Percentiles rank a stretch among this genome's conserved stretches.
These are phyloP conservation scores for Inonotus hispidus DNA, from an alignment of 1,284 basidiomycete species.

Conservation along the genomic window DNA sequence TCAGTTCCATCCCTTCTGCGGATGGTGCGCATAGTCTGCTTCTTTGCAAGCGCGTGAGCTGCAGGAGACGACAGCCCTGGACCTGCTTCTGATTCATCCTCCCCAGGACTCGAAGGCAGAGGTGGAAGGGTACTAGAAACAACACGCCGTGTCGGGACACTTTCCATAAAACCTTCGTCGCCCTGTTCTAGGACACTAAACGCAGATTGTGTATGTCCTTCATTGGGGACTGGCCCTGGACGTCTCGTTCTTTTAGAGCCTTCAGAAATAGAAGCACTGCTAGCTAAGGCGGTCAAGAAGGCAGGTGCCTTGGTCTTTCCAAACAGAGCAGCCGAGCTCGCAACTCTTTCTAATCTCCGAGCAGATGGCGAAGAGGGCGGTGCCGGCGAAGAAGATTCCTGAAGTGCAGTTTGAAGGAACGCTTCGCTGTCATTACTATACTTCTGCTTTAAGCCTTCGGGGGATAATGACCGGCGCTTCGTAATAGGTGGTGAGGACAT, in stretches of 20 bases:
- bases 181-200: slow-evolving; percentile 22
- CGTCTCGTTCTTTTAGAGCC: slow-evolving; percentile 54
- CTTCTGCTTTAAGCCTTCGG: slow-evolving; percentile 38
- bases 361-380: slow-evolving; percentile 50
- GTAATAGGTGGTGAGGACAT: slow-evolving; percentile 46
- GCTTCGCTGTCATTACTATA: slow-evolving; percentile 24
- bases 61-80: slow-evolving; percentile 63
- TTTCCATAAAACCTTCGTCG: slow-evolving; percentile 24
- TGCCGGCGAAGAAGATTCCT: slow-evolving; percentile 51
- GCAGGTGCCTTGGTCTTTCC: slow-evolving; percentile 45
- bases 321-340: slow-evolving; percentile 35
- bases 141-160: slow-evolving; percentile 56
- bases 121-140: slow-evolving; percentile 66
- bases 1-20: slow-evolving; percentile 74
- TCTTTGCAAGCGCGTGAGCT: slow-evolving; percentile 68
- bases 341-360: slow-evolving; percentile 57
- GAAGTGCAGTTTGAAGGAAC: slow-evolving; percentile 11
- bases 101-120: slow-evolving; percentile 38
- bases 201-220: slow-evolving; percentile 35
- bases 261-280: slow-evolving; percentile 38
- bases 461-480: slow-evolving; percentile 68
- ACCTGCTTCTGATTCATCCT: slow-evolving; percentile 54
- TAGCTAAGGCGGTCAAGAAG: background rate
- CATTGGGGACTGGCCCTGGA: slow-evolving; percentile 50
- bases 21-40: slow-evolving; percentile 68